phyloP scores from a whole-genome alignment of 2,329 filamentous ascomycete species.

The Penicillium verrucosum region DNA sequence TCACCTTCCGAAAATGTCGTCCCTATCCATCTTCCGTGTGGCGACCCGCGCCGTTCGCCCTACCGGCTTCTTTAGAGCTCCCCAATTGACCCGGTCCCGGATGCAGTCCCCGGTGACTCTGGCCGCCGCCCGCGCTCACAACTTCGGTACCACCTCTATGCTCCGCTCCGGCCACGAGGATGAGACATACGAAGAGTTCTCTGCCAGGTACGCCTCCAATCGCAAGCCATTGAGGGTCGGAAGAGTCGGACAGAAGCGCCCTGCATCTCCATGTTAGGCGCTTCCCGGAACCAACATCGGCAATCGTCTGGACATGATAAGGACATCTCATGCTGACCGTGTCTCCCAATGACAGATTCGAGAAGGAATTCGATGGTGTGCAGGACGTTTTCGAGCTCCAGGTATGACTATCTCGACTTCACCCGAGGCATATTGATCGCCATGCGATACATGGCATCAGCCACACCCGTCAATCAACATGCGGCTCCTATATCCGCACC shows the following conservation, averaged over 20 bases:
- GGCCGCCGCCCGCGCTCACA: conserved; percentile 61
- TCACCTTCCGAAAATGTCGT: conserved; percentile 54
- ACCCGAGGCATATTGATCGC: conserved; percentile 16
- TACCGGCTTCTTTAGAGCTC: conserved; percentile 61
- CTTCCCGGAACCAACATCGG: conserved; percentile 11
- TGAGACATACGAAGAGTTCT: conserved; percentile 99
- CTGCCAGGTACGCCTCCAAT: conserved; percentile 70
- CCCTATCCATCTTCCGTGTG: conserved; percentile 66
- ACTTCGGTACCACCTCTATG: conserved; percentile 55
- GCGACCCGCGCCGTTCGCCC: conserved; percentile 64
- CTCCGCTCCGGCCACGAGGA: conserved; percentile 69
- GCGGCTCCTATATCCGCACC: neutral
- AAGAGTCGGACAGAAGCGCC: conserved; percentile 5
- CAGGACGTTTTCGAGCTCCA: conserved; percentile 99
- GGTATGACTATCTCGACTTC: conserved; percentile 56
- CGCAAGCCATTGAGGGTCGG: conserved; percentile 25
- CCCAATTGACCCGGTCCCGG: conserved; percentile 57
- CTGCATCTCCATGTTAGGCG: conserved; percentile 13
- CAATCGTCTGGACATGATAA: conserved; percentile 13
- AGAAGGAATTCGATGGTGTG: conserved; percentile 97
- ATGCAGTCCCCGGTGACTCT: conserved; percentile 55
- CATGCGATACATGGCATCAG: conserved; percentile 16
- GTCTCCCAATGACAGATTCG: conserved; percentile 67
- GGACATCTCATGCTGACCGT: conserved; percentile 30
- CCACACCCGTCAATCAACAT: conserved; percentile 1